Percentiles rank a stretch among this genome's conserved stretches.
Evolutionary conservation across 768 basidiomycete species (phyloP).

Genomic region (Tylopilus sp.): DNA sequence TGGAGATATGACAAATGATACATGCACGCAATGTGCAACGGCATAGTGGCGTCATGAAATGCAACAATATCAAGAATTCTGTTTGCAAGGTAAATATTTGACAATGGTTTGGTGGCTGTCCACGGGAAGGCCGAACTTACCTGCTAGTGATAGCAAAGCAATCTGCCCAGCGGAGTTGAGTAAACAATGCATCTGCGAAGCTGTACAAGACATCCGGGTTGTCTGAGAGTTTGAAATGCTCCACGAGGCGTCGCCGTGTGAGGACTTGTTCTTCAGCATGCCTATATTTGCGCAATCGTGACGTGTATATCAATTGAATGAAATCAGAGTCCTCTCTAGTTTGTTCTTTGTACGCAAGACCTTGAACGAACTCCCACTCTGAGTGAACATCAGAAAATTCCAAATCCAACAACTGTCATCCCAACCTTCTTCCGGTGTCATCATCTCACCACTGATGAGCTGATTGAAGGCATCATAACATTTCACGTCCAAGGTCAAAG

Average conservation of each 20-base stretch:
- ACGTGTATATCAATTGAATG: slow-evolving; percentile 88
- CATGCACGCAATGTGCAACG: slow-evolving; percentile 97
- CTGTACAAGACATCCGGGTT: slow-evolving; percentile 92
- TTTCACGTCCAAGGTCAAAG: slow-evolving; percentile 90
- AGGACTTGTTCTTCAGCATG: slow-evolving; percentile 79
- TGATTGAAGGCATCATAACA: slow-evolving; percentile 96
- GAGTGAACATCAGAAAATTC: slow-evolving; percentile 6
- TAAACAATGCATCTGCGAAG: slow-evolving; percentile 87
- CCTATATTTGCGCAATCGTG: slow-evolving; percentile 87
- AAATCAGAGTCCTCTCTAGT: slow-evolving; percentile 87
- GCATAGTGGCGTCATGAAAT: slow-evolving; percentile 86
- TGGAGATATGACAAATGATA: slow-evolving; percentile 90
- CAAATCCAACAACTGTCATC: not conserved
- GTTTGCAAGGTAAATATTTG: slow-evolving; percentile 1
- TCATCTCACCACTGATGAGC: slow-evolving; percentile 89
- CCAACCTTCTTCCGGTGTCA: slow-evolving; percentile 92
- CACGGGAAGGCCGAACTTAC: slow-evolving; percentile 38
- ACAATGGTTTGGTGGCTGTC: not conserved
- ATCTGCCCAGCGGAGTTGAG: slow-evolving; percentile 89
- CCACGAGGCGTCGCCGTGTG: slow-evolving; percentile 73
- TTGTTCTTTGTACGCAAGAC: slow-evolving; percentile 78
- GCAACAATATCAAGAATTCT: slow-evolving; percentile 86
- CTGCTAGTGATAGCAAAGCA: slow-evolving; percentile 85
- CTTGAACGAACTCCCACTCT: slow-evolving; percentile 98
- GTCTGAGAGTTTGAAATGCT: slow-evolving; percentile 80